These are phyloP conservation scores for Cymbopogon flexuosus DNA, from an alignment of 202 grass and related monocot species.

Conservation along the genomic window DNA sequence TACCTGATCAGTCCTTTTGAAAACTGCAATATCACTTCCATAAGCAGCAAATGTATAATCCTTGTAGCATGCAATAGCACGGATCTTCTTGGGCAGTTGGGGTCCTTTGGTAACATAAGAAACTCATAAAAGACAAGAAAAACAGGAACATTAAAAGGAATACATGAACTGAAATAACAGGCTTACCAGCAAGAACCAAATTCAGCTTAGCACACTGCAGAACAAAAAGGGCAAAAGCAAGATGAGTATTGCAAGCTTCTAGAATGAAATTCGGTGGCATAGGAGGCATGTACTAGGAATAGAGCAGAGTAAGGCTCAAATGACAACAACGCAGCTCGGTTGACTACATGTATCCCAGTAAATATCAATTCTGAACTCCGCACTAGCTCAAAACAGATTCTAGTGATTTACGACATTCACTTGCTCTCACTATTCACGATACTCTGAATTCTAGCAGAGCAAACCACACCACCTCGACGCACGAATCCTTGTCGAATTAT, in stretches of 20 bases:
- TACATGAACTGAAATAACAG: neutral
- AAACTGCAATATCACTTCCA: conserved; percentile 78
- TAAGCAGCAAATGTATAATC: conserved; percentile 83
- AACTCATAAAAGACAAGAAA: conserved; percentile 1
- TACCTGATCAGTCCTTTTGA: conserved; percentile 79
- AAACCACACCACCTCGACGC: neutral
- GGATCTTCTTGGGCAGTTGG: conserved; percentile 93
- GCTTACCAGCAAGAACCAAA: conserved; percentile 78
- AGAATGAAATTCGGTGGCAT: neutral
- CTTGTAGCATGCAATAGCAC: conserved; percentile 77
- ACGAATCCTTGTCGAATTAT: neutral
- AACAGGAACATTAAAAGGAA: neutral
- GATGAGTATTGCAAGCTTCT: neutral
- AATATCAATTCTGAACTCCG: neutral
- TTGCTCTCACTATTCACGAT: neutral
- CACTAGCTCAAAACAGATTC: neutral
- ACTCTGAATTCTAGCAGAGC: neutral
- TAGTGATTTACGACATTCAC: neutral
- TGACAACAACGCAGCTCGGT: neutral
- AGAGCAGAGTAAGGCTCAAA: neutral
- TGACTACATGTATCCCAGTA: neutral
- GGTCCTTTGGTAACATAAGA: conserved; percentile 51
- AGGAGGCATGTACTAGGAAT: neutral
- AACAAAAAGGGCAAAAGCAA: conserved; percentile 3
- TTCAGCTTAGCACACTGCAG: conserved; percentile 94